phyloP scores from a whole-genome alignment of 768 basidiomycete species.

The Russula vinacea region DNA sequence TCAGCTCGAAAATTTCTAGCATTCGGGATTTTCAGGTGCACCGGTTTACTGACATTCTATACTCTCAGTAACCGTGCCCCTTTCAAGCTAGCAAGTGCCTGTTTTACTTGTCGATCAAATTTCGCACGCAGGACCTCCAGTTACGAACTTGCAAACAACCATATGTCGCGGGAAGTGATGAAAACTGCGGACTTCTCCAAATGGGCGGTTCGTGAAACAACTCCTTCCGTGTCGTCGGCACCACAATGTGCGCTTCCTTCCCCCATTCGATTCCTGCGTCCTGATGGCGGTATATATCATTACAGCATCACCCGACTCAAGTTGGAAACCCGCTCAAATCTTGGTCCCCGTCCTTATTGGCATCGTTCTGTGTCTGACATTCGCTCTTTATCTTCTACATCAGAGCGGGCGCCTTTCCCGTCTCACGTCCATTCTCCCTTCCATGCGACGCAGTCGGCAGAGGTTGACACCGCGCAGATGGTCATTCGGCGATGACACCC shows the following conservation, averaged over 20 bases:
- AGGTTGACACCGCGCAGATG: slow-evolving; percentile 1
- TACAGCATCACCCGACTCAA: slow-evolving; percentile 25
- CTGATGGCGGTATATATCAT: slow-evolving; percentile 23
- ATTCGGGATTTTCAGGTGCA: background rate
- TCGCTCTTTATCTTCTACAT: slow-evolving; percentile 11
- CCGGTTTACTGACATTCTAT: background rate
- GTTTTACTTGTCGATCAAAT: slow-evolving; percentile 4
- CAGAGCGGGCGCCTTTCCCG: slow-evolving; percentile 12
- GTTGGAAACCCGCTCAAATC: slow-evolving; percentile 17
- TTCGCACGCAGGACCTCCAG: background rate
- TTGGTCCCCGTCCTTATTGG: slow-evolving; percentile 18
- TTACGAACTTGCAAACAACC: background rate
- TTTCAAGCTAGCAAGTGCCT: slow-evolving; percentile 2
- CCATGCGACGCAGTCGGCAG: slow-evolving; percentile 16
- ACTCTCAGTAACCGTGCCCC: slow-evolving; percentile 8
- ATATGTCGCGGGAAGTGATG: background rate
- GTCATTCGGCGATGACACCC: background rate
- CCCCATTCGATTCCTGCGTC: slow-evolving; percentile 1
- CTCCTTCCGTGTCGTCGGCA: too few species aligned
- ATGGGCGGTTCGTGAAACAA: slow-evolving; percentile 14
- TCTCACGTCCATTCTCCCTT: background rate
- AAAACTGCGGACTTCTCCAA: slow-evolving; percentile 14
- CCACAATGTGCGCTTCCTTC: slow-evolving; percentile 18
- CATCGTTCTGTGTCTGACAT: slow-evolving; percentile 2
- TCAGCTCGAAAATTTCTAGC: background rate